Base-by-base conservation (phyloP, 2,329 filamentous ascomycete genomes). In the Stagonosporopsis rhizophila region DNA sequence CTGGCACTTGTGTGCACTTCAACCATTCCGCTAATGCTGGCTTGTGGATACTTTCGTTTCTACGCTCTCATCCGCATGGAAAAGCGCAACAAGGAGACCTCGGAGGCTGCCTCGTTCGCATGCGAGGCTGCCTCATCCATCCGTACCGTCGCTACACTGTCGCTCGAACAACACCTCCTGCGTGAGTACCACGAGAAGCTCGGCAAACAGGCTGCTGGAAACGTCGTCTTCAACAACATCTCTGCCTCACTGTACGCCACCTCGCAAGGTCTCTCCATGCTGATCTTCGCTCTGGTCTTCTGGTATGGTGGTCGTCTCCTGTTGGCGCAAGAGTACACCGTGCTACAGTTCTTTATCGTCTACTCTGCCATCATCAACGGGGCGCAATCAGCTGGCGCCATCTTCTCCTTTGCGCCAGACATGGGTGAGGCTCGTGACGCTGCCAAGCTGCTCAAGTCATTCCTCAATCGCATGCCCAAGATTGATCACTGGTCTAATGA, bases 371-470 rank as follows among this genome's bases (percentile, higher is more conserved):
- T 98, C 67, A 90, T 97, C 68, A 97, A 96, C 69, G 92, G 93
- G 51, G 90, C 92, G 0, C 94, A 98, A 75, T 94, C 92, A 1
- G 94, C 94, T 2, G 95, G 94, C 12, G 91, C 89, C 1, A 89
- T 98, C 66, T 98, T 98, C 79, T 92, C 89, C 0, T 98, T 97
- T 70, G 91, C 94, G 0, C 93, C 94, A 0, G 94, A 98, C 65
- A 97, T 98, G 92, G 91, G 93, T 66, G 97, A 98, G 78, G 94
- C 94, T 0, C 82, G 97, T 22, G 89, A 93, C 53, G 91, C 94
- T 1, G 92, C 93, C 0, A 82, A 84, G 30, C 85, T 92, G 61
- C 85, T 98, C 58, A 94, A 95, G 78, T 86, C 81, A 1, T 82
- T 99, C 15, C 93, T 96, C 66, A 92, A 97, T 70, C 86, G 89